These are phyloP conservation scores for Phytophthora sojae DNA, from an alignment of 352 stramenopile species.

Conservation along the genomic window DNA sequence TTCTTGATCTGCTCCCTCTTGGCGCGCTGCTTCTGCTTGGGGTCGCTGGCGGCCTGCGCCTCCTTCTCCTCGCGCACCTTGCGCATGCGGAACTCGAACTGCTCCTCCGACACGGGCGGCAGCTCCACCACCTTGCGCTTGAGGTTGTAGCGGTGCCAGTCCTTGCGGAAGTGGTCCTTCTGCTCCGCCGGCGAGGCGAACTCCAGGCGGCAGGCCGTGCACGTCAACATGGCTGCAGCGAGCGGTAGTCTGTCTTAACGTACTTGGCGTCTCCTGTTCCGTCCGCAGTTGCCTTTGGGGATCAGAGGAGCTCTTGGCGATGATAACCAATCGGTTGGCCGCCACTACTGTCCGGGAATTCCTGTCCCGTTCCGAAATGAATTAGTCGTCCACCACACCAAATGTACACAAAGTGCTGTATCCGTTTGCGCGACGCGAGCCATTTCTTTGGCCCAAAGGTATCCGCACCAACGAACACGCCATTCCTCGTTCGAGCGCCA, in stretches of 20 bases:
- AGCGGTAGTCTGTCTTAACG: background rate
- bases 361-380: too few species aligned
- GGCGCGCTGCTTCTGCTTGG: conserved; percentile 76
- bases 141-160: conserved; percentile 97
- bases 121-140: conserved; percentile 97
- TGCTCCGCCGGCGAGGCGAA: conserved; percentile 71
- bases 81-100: conserved; percentile 86
- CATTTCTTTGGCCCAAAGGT: conserved; percentile 25
- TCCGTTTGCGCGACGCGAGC: conserved; percentile 30
- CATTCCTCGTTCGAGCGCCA: conserved; percentile 21
- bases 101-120: conserved; percentile 89
- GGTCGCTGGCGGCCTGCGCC: conserved; percentile 58
- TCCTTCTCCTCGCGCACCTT: conserved; percentile 74
- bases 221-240: conserved; percentile 70
- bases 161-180: conserved; percentile 94
- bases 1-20: conserved; percentile 78
- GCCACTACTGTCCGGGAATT: background rate
- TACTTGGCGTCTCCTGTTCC: background rate
- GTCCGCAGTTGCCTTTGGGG: background rate
- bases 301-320: conserved; percentile 14
- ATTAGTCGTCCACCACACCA: background rate
- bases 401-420: background rate
- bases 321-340: conserved; percentile 35
- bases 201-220: conserved; percentile 79
- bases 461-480: conserved; percentile 15